phyloP scores from a whole-genome alignment of 2,329 filamentous ascomycete genomes.

The Pseudogymnoascus sp. region DNA sequence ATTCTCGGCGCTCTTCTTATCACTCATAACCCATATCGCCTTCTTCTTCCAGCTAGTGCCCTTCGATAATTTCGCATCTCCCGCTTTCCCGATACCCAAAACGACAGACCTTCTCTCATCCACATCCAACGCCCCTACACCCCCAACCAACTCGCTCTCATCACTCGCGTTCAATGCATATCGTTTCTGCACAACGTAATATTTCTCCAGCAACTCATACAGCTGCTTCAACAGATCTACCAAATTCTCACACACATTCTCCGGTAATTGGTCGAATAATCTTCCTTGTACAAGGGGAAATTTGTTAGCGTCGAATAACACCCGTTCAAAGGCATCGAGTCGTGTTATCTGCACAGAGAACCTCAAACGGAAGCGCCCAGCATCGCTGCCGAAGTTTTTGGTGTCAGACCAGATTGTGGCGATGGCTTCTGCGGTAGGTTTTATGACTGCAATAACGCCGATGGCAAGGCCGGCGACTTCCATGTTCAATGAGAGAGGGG shows the following conservation, averaged over 20 bases:
- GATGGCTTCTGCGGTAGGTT: constrained; percentile 1
- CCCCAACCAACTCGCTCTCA: not conserved
- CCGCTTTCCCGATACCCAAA: not conserved
- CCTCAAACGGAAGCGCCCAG: not conserved
- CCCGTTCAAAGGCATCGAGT: not conserved
- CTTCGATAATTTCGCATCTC: not conserved
- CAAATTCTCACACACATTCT: not conserved
- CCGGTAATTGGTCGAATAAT: not conserved
- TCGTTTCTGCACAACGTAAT: not conserved
- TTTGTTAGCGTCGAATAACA: not conserved
- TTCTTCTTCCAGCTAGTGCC: not conserved
- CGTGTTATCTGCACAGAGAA: not conserved
- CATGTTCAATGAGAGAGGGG: not conserved
- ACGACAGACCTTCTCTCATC: not conserved
- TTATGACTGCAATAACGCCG: not conserved
- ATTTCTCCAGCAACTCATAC: not conserved
- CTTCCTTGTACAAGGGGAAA: not conserved
- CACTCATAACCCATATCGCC: not conserved
- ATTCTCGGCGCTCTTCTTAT: not conserved
- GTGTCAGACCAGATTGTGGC: not conserved
- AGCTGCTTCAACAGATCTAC: constrained; percentile 4
- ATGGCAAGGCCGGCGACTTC: not conserved
- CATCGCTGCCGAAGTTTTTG: not conserved
- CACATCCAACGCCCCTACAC: not conserved
- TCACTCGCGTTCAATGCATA: not conserved